Evolutionary conservation across 345 rosid species (phyloP).

Genomic region (Lenwebbia sp.): DNA sequence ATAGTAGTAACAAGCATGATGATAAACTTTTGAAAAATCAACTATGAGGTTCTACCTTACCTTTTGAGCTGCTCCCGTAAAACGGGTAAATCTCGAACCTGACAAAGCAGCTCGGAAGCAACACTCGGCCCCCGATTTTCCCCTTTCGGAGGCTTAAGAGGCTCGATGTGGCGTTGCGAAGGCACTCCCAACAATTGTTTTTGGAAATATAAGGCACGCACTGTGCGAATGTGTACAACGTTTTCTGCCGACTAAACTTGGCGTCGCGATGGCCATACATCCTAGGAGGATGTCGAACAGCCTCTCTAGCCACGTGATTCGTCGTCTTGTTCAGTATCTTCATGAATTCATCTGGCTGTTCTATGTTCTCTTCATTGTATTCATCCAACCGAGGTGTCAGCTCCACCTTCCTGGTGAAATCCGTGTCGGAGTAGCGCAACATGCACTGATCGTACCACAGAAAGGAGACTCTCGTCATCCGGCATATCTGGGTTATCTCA

Average conservation of each 20-base stretch:
- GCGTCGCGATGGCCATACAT: not conserved
- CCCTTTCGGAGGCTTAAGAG: not conserved
- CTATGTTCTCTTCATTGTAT: not conserved
- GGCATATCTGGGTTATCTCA: not conserved
- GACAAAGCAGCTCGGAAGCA: not conserved
- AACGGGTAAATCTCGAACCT: not conserved
- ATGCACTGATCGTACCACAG: conserved; percentile 28
- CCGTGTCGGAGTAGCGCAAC: conserved; percentile 15
- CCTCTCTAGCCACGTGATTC: not conserved
- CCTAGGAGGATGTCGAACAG: not conserved
- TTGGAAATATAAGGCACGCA: not conserved
- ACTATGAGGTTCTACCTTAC: not conserved
- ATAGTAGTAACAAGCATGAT: not conserved
- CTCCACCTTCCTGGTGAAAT: conserved; percentile 7
- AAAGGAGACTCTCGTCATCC: not conserved
- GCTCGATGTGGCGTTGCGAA: not conserved
- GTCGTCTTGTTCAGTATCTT: not conserved
- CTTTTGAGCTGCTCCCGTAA: not conserved
- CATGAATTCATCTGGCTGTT: not conserved
- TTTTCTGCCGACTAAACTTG: not conserved
- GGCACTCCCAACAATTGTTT: not conserved
- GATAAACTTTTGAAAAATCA: not conserved
- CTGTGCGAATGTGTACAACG: not conserved
- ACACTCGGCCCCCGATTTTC: not conserved
- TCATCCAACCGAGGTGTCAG: not conserved